Evolutionary conservation across 1,284 basidiomycete genomes (phyloP).

Genomic region (Schizopora paradoxa): DNA sequence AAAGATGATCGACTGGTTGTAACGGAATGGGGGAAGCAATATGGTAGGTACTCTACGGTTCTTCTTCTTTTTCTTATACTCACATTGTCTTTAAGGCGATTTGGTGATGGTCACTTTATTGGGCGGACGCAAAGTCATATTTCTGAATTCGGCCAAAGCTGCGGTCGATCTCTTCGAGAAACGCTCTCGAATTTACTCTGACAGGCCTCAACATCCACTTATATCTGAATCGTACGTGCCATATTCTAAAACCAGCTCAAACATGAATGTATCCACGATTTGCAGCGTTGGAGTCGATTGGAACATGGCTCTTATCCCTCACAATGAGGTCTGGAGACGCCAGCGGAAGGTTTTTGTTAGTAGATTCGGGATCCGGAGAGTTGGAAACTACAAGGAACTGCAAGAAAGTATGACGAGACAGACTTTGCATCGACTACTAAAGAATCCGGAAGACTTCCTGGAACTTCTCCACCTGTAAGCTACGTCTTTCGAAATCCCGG

Average conservation of each 20-base stretch:
- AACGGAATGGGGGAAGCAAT: constrained; percentile 46
- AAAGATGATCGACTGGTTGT: constrained; percentile 34
- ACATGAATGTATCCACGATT: background rate
- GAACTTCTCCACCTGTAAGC: constrained; percentile 24
- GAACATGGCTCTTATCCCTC: constrained; percentile 20
- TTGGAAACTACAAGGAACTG: constrained; percentile 19
- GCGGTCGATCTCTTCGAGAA: constrained; percentile 23
- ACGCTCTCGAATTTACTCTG: constrained; percentile 21
- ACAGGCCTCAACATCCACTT: constrained; percentile 16
- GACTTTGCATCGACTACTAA: constrained; percentile 21
- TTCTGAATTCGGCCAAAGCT: constrained; percentile 22
- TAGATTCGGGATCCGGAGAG: constrained; percentile 21
- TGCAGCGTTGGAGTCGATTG: constrained; percentile 8
- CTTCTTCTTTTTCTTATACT: background rate
- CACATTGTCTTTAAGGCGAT: constrained; percentile 22
- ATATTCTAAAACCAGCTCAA: background rate
- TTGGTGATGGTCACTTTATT: constrained; percentile 22
- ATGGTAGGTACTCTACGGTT: constrained; percentile 37
- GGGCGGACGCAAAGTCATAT: constrained; percentile 20
- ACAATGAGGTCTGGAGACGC: constrained; percentile 24
- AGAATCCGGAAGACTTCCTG: constrained; percentile 22
- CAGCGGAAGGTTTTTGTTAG: constrained; percentile 24
- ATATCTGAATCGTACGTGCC: constrained; percentile 8
- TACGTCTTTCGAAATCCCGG: background rate
- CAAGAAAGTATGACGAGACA: constrained; percentile 20